Conservation (phyloP, 768 basidiomycete species). For the Strobilomyces echinocephalus region DNA sequence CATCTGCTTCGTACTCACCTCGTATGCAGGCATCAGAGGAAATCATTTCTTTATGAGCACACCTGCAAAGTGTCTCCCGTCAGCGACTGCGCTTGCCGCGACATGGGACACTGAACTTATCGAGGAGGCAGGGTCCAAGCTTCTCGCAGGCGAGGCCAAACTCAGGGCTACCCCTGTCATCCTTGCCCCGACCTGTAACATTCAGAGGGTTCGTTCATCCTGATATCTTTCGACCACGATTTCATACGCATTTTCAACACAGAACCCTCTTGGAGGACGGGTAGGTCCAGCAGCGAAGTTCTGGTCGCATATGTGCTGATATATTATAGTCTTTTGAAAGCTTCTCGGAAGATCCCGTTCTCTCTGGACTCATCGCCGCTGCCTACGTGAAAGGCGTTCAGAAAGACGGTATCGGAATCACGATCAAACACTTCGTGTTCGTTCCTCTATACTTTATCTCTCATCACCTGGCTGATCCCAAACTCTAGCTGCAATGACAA, state of each 20-base stretch:
- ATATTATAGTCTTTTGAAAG: constrained; percentile 60
- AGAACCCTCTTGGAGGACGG: constrained; percentile 70
- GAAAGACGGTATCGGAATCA: constrained; percentile 65
- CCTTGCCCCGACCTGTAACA: constrained; percentile 80
- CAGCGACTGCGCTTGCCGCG: constrained; percentile 68
- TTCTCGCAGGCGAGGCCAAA: constrained; percentile 71
- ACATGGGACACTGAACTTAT: constrained; percentile 70
- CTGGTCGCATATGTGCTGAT: constrained; percentile 7
- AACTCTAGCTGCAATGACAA: constrained; percentile 66
- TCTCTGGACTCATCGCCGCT: constrained; percentile 66
- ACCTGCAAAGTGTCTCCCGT: constrained; percentile 74
- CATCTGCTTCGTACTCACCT: background rate
- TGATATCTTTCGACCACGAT: background rate
- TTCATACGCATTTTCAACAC: background rate
- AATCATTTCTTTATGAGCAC: constrained; percentile 79
- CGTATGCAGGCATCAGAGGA: constrained; percentile 47
- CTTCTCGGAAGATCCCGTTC: constrained; percentile 73
- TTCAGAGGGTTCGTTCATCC: constrained; percentile 55
- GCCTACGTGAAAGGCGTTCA: constrained; percentile 78
- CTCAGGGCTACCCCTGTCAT: constrained; percentile 62
- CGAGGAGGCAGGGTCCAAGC: constrained; percentile 53
- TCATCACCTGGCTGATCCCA: background rate
- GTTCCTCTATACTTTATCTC: constrained; percentile 5
- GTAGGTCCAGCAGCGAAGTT: constrained; percentile 31
- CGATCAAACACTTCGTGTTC: constrained; percentile 83